Percentiles rank a stretch among this genome's conserved stretches.
phyloP scores from a whole-genome alignment of 192 early-diverging fungal species.

The Spizellomyces punctatus region DNA sequence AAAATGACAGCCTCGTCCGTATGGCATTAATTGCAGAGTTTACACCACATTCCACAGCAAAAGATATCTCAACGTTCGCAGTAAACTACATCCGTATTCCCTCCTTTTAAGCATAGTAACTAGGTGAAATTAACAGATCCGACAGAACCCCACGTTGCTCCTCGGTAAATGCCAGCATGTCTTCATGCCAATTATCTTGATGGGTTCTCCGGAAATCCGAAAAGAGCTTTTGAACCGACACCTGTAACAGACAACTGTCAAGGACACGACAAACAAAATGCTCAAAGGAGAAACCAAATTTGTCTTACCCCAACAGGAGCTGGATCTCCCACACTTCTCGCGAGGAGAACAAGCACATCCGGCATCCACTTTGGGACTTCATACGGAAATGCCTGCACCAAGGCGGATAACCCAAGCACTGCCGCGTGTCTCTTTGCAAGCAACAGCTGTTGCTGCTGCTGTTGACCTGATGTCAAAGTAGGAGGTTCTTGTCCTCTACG shows the following conservation, averaged over 20 bases:
- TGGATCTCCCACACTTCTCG: constrained; percentile 79
- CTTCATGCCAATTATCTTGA: constrained; percentile 93
- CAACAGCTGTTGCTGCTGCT: neutral
- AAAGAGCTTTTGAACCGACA: constrained; percentile 84
- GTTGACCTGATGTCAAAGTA: constrained; percentile 19
- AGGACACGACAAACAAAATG: too few relatives aligned
- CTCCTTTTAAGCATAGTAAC: constrained; percentile 44
- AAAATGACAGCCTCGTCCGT: too few relatives aligned
- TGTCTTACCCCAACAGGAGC: constrained; percentile 73
- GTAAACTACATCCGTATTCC: too few relatives aligned
- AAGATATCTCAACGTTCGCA: too few relatives aligned
- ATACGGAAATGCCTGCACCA: constrained; percentile 92
- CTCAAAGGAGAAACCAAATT: too few relatives aligned
- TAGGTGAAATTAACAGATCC: constrained; percentile 73
- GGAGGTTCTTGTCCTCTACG: neutral
- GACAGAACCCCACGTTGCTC: constrained; percentile 78
- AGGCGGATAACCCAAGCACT: constrained; percentile 84
- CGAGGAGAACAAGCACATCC: constrained; percentile 73
- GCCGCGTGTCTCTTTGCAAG: constrained; percentile 81
- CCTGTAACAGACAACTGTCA: constrained; percentile 29
- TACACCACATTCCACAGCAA: too few relatives aligned
- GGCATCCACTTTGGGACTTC: constrained; percentile 93
- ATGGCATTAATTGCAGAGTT: too few relatives aligned
- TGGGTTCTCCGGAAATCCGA: constrained; percentile 94
- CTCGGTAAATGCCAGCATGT: constrained; percentile 72